Evolutionary conservation across 1,139 yeast genomes (phyloP).

Genomic region (Hyphopichia khmerensis): DNA sequence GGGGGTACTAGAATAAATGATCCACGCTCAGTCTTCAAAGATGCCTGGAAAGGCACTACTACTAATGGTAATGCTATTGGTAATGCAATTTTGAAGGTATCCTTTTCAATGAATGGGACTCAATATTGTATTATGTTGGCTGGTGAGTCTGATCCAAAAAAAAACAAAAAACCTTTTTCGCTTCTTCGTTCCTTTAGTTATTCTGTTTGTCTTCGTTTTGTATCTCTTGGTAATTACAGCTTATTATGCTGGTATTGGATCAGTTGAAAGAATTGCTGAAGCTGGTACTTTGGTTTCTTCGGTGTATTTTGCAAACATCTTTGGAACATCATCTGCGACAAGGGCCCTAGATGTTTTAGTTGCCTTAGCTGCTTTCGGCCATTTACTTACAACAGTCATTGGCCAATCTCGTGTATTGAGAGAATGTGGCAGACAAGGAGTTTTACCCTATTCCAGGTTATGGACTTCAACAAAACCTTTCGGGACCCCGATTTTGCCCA

Average conservation of each 20-base stretch:
- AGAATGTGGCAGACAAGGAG: constrained; percentile 50
- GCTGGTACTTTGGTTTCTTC: constrained; percentile 35
- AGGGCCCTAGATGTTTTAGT: constrained; percentile 26
- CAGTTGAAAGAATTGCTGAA: constrained; percentile 25
- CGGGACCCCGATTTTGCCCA: constrained; percentile 42
- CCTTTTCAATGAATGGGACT: constrained; percentile 43
- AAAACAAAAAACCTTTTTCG: constrained; percentile 30
- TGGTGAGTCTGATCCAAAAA: constrained; percentile 32
- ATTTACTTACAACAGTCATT: constrained; percentile 36
- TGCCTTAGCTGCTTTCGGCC: constrained; percentile 44
- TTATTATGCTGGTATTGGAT: constrained; percentile 35
- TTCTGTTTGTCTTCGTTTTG: constrained; percentile 31
- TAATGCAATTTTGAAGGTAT: constrained; percentile 41
- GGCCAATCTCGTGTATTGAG: constrained; percentile 43
- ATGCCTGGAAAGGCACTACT: constrained; percentile 43
- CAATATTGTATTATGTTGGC: constrained; percentile 38
- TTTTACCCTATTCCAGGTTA: constrained; percentile 36
- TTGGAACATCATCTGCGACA: constrained; percentile 1
- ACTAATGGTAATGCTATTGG: constrained; percentile 41
- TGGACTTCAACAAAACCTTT: constrained; percentile 45
- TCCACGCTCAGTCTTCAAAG: constrained; percentile 28
- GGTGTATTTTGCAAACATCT: constrained; percentile 28
- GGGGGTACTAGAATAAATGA: constrained; percentile 35
- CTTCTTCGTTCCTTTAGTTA: constrained; percentile 31
- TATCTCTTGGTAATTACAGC: constrained; percentile 38